Evolutionary conservation across 768 basidiomycete species (phyloP).

Genomic region (Lenzites betulinus): DNA sequence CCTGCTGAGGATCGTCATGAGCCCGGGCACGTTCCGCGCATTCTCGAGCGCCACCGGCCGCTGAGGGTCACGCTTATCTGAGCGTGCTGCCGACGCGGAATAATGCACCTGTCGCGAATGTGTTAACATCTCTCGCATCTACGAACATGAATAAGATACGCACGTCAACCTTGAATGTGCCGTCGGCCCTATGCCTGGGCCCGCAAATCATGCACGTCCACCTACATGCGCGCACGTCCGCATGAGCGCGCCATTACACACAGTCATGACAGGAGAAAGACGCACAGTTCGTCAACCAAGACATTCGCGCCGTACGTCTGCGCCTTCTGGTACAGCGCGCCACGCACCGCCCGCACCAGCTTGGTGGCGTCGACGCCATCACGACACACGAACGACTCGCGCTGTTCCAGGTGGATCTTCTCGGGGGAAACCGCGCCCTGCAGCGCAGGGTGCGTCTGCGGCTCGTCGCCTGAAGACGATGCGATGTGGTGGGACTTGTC

Average conservation of each 20-base stretch:
- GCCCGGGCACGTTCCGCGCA: conserved; percentile 62
- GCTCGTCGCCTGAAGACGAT: conserved; percentile 39
- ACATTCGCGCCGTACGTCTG: conserved; percentile 55
- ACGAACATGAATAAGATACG: conserved; percentile 24
- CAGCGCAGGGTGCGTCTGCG: conserved; percentile 40
- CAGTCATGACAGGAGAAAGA: conserved; percentile 24
- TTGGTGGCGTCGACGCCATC: conserved; percentile 63
- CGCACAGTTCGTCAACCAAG: conserved; percentile 71
- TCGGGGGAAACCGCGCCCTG: conserved; percentile 32
- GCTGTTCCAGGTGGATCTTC: conserved; percentile 37
- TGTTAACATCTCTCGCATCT: neutral
- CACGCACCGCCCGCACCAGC: conserved; percentile 58
- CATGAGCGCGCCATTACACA: neutral
- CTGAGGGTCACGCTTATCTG: conserved; percentile 53
- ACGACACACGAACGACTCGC: conserved; percentile 55
- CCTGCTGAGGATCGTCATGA: conserved; percentile 70
- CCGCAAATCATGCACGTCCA: conserved; percentile 65
- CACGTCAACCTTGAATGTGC: conserved; percentile 64
- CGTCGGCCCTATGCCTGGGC: conserved; percentile 50
- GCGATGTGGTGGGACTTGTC: conserved; percentile 34
- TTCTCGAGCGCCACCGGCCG: conserved; percentile 63
- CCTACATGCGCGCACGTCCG: conserved; percentile 36
- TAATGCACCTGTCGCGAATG: conserved; percentile 56
- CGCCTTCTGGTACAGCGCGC: conserved; percentile 51
- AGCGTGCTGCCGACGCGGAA: conserved; percentile 57